Percentiles rank a stretch among this genome's conserved stretches.
phyloP scores from a whole-genome alignment of 805 yeast species.

The Ogataea naganishii region DNA sequence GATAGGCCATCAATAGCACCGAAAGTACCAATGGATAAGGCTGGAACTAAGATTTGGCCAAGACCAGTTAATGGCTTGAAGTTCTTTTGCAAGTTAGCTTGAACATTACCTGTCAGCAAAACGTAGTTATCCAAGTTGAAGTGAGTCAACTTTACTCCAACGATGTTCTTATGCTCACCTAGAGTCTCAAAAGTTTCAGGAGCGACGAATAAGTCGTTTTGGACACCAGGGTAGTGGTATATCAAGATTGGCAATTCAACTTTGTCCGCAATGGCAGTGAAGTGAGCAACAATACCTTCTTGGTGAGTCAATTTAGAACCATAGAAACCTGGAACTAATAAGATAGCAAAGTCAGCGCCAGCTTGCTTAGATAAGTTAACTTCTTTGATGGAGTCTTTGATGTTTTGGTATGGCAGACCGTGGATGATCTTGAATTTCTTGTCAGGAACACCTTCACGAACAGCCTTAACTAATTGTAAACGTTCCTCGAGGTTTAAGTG shows the following conservation, averaged over 20 bases:
- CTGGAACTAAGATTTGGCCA: constrained; percentile 42
- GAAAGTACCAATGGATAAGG: constrained; percentile 32
- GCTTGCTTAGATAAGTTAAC: constrained; percentile 23
- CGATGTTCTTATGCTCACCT: constrained; percentile 33
- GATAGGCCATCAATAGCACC: constrained; percentile 47
- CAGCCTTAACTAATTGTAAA: constrained; percentile 18
- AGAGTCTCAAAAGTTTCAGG: constrained; percentile 29
- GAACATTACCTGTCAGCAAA: constrained; percentile 34
- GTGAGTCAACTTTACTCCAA: constrained; percentile 45
- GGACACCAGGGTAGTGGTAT: constrained; percentile 36
- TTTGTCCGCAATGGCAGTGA: constrained; percentile 29
- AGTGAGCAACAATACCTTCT: constrained; percentile 36
- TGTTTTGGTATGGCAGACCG: constrained; percentile 38
- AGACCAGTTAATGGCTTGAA: constrained; percentile 41
- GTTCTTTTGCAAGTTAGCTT: constrained; percentile 26
- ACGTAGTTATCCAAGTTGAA: constrained; percentile 39
- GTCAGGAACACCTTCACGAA: constrained; percentile 30
- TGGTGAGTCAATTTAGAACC: constrained; percentile 33
- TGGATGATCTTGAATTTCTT: constrained; percentile 30
- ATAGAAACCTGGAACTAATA: constrained; percentile 40
- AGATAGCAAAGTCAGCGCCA: constrained; percentile 30
- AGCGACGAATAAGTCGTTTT: constrained; percentile 26
- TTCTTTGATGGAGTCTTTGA: constrained; percentile 34
- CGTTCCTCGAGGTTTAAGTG: constrained; percentile 39
- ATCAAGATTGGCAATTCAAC: constrained; percentile 31